phyloP scores from a whole-genome alignment of 2,329 filamentous ascomycete genomes.

The Colletotrichum brevisporum region DNA sequence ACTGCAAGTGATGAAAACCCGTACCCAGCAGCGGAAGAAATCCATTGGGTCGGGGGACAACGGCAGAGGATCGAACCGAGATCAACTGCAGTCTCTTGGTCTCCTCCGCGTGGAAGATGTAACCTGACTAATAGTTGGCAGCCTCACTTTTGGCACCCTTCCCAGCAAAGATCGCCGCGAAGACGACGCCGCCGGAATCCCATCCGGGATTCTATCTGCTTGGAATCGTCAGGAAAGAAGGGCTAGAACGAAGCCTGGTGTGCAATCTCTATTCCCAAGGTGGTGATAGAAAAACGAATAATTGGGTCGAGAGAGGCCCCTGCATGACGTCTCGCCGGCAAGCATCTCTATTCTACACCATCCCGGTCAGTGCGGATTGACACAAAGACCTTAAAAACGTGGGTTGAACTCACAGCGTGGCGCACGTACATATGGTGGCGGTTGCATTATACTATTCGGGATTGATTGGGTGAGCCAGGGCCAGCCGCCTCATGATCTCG shows the following conservation, averaged over 20 bases:
- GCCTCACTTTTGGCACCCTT: conserved; percentile 26
- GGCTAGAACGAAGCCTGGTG: background rate
- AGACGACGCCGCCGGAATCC: background rate
- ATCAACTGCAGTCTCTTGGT: conserved; percentile 3
- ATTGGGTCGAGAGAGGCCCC: background rate
- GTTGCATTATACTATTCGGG: background rate
- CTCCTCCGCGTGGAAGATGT: conserved; percentile 5
- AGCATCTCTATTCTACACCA: background rate
- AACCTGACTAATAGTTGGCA: conserved; percentile 6
- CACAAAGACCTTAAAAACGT: background rate
- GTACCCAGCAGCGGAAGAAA: conserved; percentile 10
- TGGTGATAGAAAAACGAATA: background rate
- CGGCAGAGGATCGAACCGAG: conserved; percentile 18
- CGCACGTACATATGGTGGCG: conserved; percentile 18
- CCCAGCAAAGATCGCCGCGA: conserved; percentile 25
- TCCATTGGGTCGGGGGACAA: conserved; percentile 17
- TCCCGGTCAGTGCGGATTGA: background rate
- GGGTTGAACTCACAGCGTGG: background rate
- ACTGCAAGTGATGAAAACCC: conserved; percentile 24
- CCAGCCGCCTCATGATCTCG: conserved; percentile 36
- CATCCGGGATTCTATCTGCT: background rate
- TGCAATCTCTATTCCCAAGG: background rate
- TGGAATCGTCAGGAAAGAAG: conserved; percentile 14
- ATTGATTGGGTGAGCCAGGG: conserved; percentile 20
- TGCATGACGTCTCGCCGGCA: background rate